Percentiles rank a stretch among this genome's conserved stretches.
These are phyloP conservation scores for Talaromyces funiculosus DNA, from an alignment of 2,329 filamentous ascomycete species.

Conservation along the genomic window DNA sequence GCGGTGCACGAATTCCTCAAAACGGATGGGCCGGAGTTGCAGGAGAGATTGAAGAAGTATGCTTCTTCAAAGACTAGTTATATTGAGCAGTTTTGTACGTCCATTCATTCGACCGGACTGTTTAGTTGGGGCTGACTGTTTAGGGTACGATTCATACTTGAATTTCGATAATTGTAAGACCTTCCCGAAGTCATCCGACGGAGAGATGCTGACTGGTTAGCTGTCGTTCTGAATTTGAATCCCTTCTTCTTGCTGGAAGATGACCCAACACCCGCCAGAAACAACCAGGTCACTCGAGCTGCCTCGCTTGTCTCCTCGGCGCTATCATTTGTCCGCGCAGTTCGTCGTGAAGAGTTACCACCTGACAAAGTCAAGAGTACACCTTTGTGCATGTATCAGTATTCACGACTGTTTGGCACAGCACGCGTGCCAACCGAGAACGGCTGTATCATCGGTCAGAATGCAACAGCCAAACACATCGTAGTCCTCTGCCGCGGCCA, in stretches of 20 bases:
- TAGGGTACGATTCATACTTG: conserved; percentile 97
- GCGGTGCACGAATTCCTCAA: conserved; percentile 79
- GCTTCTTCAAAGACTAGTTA: conserved; percentile 88
- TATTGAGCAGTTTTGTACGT: conserved; percentile 96
- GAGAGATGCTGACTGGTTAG: conserved; percentile 23
- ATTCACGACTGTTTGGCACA: conserved; percentile 89
- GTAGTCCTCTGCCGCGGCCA: conserved; percentile 92
- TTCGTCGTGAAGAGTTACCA: conserved; percentile 84
- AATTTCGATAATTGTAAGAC: conserved; percentile 80
- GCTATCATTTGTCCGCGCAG: conserved; percentile 84
- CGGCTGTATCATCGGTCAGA: conserved; percentile 92
- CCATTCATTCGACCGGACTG: conserved; percentile 1
- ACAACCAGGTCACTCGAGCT: conserved; percentile 92
- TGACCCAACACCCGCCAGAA: conserved; percentile 90
- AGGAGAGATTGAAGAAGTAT: conserved; percentile 86
- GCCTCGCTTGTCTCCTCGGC: conserved; percentile 88
- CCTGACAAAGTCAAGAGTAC: conserved; percentile 79
- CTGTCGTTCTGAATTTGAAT: conserved; percentile 93
- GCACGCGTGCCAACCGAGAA: conserved; percentile 89
- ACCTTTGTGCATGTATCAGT: conserved; percentile 97
- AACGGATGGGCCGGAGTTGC: conserved; percentile 73
- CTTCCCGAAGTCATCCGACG: neutral
- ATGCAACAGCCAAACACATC: conserved; percentile 86
- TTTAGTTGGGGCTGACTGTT: neutral
- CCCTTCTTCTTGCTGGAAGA: conserved; percentile 97